These are phyloP conservation scores for Leccinum variabile DNA, from an alignment of 1,284 basidiomycete genomes.

Conservation along the genomic window DNA sequence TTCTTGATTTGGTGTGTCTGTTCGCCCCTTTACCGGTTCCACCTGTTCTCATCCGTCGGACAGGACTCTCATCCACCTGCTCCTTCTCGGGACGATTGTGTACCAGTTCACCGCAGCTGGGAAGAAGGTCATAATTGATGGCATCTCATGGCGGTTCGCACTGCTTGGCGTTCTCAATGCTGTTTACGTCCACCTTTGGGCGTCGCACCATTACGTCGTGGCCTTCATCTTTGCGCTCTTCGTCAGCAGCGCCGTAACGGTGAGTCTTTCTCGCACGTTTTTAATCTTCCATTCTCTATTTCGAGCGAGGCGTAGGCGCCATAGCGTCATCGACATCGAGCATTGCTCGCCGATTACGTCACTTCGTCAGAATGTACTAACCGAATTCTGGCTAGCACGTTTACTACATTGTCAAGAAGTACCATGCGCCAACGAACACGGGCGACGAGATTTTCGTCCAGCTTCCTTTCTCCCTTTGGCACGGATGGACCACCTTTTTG, in stretches of 20 bases:
- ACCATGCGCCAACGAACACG: slow-evolving; percentile 62
- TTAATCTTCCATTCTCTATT: slow-evolving; percentile 17
- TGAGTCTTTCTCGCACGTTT: slow-evolving; percentile 33
- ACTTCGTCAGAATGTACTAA: slow-evolving; percentile 10
- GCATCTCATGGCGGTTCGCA: slow-evolving; percentile 87
- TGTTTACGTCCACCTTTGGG: slow-evolving; percentile 84
- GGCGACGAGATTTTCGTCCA: slow-evolving; percentile 82
- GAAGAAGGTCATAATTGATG: slow-evolving; percentile 80
- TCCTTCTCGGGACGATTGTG: slow-evolving; percentile 84
- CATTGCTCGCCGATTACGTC: slow-evolving; percentile 5
- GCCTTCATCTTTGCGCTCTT: slow-evolving; percentile 87
- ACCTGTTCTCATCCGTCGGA: slow-evolving; percentile 16
- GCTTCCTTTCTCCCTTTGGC: slow-evolving; percentile 90
- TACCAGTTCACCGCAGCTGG: slow-evolving; percentile 88
- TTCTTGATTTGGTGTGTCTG: slow-evolving; percentile 73
- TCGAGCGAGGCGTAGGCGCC: slow-evolving; percentile 2
- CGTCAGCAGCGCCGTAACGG: slow-evolving; percentile 78
- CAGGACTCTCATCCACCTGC: slow-evolving; percentile 81
- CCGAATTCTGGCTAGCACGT: slow-evolving; percentile 59
- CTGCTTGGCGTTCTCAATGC: slow-evolving; percentile 82
- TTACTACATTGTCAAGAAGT: slow-evolving; percentile 90
- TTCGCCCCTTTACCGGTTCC: slow-evolving; percentile 14
- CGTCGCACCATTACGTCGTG: slow-evolving; percentile 65
- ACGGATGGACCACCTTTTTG: slow-evolving; percentile 93
- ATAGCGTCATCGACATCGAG: slow-evolving; percentile 9